A percentile compares a stretch with the other conserved stretches of the same genome.
phyloP scores from a whole-genome alignment of 2,329 filamentous ascomycete genomes.

The Knoxdaviesia capensis region DNA sequence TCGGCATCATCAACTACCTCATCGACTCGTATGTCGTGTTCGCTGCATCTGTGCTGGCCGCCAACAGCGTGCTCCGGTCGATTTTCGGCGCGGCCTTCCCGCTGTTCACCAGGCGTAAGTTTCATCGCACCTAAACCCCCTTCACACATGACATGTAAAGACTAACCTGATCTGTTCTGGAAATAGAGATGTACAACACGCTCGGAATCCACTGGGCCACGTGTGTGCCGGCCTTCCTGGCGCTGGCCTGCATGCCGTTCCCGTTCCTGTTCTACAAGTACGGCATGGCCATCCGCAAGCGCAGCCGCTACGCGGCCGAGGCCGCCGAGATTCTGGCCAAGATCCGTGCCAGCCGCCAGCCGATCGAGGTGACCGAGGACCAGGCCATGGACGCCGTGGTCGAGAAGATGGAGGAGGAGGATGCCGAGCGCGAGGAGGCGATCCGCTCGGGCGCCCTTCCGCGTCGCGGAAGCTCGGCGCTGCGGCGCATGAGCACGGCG shows the following conservation, averaged over 20 bases:
- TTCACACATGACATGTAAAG: neutral
- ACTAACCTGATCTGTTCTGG: neutral
- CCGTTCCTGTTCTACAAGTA: slow-evolving; percentile 62
- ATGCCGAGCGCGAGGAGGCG: neutral
- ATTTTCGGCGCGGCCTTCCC: slow-evolving; percentile 56
- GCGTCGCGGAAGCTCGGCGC: too few species aligned
- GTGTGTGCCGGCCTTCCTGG: slow-evolving; percentile 53
- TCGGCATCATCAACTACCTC: slow-evolving; percentile 45
- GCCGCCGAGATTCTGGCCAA: slow-evolving; percentile 37
- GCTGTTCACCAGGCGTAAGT: slow-evolving; percentile 36
- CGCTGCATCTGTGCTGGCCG: slow-evolving; percentile 55
- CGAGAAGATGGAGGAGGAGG: slow-evolving; percentile 9
- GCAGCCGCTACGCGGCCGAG: slow-evolving; percentile 50
- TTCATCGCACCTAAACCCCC: neutral
- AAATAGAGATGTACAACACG: slow-evolving; percentile 26
- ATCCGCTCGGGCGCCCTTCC: neutral
- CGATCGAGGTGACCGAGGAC: slow-evolving; percentile 11
- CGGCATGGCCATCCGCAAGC: slow-evolving; percentile 38
- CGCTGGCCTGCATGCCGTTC: slow-evolving; percentile 50
- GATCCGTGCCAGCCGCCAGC: slow-evolving; percentile 14
- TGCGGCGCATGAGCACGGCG: too few species aligned
- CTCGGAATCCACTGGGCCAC: slow-evolving; percentile 61
- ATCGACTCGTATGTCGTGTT: slow-evolving; percentile 57
- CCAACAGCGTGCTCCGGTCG: slow-evolving; percentile 50
- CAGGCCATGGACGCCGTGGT: slow-evolving; percentile 9